Percentiles rank a stretch among this genome's conserved stretches.
Conservation (phyloP, 371 early-diverging fungal species). For the Rhizopus microsporus region DNA sequence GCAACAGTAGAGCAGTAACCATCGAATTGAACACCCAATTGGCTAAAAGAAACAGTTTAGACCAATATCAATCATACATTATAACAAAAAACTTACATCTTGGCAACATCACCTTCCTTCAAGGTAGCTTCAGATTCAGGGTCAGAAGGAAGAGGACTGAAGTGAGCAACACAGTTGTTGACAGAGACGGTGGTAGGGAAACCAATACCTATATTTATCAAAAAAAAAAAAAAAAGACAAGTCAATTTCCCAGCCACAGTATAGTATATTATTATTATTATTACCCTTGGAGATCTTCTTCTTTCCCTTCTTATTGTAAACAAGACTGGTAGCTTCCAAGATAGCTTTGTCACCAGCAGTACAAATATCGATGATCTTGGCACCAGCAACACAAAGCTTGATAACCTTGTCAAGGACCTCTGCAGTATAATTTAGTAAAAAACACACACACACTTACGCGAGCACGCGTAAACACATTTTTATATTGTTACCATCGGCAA, state of each 20-base stretch:
- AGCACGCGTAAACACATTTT: not conserved
- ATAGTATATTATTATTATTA: not conserved
- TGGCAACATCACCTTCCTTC: slow-evolving; percentile 86
- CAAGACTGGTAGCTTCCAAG: slow-evolving; percentile 52
- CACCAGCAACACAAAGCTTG: slow-evolving; percentile 70
- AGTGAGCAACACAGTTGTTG: slow-evolving; percentile 87
- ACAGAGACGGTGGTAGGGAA: slow-evolving; percentile 87
- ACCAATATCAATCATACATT: not conserved
- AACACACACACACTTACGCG: not conserved
- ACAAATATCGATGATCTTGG: slow-evolving; percentile 81
- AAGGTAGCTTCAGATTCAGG: slow-evolving; percentile 59
- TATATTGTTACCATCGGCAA: slow-evolving; percentile 71
- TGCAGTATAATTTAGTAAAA: slow-evolving; percentile 21
- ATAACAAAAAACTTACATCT: slow-evolving; percentile 62
- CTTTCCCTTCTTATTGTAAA: slow-evolving; percentile 58
- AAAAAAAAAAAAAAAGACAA: slow-evolving; percentile 14
- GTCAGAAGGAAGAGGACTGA: slow-evolving; percentile 73
- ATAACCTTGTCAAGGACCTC: slow-evolving; percentile 73
- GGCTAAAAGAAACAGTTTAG: slow-evolving; percentile 38
- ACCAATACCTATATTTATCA: slow-evolving; percentile 67
- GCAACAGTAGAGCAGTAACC: slow-evolving; percentile 89
- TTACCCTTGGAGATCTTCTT: slow-evolving; percentile 69
- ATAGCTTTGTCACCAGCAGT: slow-evolving; percentile 81
- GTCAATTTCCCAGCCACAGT: slow-evolving; percentile 17
- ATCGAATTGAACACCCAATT: slow-evolving; percentile 95